Percentiles rank a stretch among this genome's conserved stretches.
phyloP scores from a whole-genome alignment of 306 rosid species.

The Inga leiocalycina region DNA sequence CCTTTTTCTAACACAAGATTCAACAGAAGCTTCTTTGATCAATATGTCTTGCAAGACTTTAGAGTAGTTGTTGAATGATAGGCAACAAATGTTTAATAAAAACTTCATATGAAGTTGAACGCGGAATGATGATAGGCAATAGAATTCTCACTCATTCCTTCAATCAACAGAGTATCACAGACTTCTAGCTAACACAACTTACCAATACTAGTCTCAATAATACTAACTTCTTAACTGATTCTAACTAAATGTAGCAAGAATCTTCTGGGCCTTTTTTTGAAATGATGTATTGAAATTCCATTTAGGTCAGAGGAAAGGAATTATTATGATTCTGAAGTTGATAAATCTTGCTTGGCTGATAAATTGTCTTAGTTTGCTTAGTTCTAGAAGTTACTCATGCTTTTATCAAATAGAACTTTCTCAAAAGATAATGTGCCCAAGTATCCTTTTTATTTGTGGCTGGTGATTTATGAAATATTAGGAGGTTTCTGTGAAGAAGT shows the following conservation, averaged over 20 bases:
- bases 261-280: neutral
- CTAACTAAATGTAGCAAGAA: neutral
- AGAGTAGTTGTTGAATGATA: neutral
- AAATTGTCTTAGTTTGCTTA: conserved; percentile 10
- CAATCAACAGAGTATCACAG: neutral
- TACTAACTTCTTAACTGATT: neutral
- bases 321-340: neutral
- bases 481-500: conserved; percentile 99
- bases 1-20: neutral
- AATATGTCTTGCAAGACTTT: neutral
- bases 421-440: conserved; percentile 21
- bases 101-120: neutral
- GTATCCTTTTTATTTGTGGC: conserved; percentile 30
- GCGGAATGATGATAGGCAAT: neutral
- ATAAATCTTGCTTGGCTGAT: neutral
- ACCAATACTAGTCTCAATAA: neutral
- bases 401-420: neutral
- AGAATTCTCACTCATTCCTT: neutral
- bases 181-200: too few species aligned
- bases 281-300: neutral
- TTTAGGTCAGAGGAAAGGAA: neutral
- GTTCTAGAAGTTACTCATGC: neutral
- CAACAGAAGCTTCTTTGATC: neutral
- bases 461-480: conserved; percentile 50
- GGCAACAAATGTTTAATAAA: too few species aligned